phyloP scores from a whole-genome alignment of 306 rosid genomes.

The Acacia melanoxylon region DNA sequence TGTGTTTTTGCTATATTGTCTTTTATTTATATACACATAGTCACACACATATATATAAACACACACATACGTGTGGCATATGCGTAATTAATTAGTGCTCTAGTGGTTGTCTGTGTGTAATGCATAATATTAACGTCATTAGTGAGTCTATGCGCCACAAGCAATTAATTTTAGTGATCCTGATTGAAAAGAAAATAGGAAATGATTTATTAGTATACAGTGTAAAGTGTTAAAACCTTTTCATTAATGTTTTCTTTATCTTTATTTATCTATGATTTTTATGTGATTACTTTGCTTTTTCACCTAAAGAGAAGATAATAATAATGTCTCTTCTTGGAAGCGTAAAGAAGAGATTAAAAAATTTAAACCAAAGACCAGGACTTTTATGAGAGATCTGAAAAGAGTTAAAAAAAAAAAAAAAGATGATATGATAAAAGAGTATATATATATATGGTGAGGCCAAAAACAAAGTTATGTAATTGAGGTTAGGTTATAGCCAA shows the following conservation, averaged over 20 bases:
- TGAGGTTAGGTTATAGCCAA: neutral
- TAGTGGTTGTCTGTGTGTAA: constrained; percentile 24
- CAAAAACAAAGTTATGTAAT: neutral
- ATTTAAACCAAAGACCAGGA: neutral
- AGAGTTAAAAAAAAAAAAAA: neutral
- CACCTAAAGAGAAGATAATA: neutral
- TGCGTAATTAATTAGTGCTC: constrained; percentile 18
- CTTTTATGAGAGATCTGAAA: neutral
- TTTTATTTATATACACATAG: neutral
- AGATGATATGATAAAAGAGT: neutral
- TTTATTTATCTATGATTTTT: neutral
- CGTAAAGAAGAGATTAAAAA: neutral
- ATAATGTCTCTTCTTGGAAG: neutral
- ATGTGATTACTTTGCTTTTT: neutral
- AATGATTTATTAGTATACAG: neutral
- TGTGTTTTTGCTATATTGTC: constrained; percentile 20
- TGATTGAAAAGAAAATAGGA: neutral
- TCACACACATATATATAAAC: no score
- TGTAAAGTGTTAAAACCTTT: neutral
- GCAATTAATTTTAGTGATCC: neutral
- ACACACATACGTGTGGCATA: constrained; percentile 27
- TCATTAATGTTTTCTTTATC: neutral
- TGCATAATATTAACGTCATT: constrained; percentile 20
- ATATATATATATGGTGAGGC: no score
- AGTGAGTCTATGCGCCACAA: constrained; percentile 7